These are phyloP conservation scores for Moniliella sp. DNA, from an alignment of 1,284 basidiomycete genomes.

Conservation along the genomic window DNA sequence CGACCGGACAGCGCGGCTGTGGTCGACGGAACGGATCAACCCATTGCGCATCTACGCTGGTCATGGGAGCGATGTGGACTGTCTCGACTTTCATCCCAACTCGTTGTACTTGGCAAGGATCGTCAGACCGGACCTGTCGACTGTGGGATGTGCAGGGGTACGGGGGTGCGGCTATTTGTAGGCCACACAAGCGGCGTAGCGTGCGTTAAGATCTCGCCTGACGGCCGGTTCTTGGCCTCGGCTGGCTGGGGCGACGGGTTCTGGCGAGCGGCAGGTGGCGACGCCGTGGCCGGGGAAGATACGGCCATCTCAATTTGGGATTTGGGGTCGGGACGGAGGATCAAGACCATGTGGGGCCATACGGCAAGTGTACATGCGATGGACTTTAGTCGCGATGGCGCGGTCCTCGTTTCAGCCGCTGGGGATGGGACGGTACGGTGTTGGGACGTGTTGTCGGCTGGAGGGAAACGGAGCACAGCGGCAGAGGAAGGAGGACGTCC, in stretches of 20 bases:
- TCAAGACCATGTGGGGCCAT: slow-evolving; percentile 97
- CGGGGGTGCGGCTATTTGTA: slow-evolving; percentile 78
- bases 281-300: slow-evolving; percentile 43
- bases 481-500: too few species aligned
- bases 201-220: slow-evolving; percentile 67
- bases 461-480: too few species aligned
- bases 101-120: slow-evolving; percentile 90
- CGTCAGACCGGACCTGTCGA: slow-evolving; percentile 79
- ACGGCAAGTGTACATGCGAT: too few species aligned
- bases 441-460: too few species aligned
- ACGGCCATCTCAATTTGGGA: slow-evolving; percentile 92
- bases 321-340: slow-evolving; percentile 64
- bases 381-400: too few species aligned
- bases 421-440: too few species aligned
- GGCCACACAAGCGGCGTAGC: slow-evolving; percentile 83
- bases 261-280: slow-evolving; percentile 3
- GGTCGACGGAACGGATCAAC: slow-evolving; percentile 75
- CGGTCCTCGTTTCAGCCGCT: too few species aligned
- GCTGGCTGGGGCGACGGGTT: slow-evolving; percentile 36
- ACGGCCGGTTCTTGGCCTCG: slow-evolving; percentile 76
- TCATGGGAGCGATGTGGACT: slow-evolving; percentile 92
- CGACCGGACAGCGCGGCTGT: slow-evolving; percentile 79
- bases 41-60: slow-evolving; percentile 83
- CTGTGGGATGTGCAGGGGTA: slow-evolving; percentile 97
- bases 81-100: slow-evolving; percentile 87